A percentile compares a stretch with the other conserved stretches of the same genome.
These are phyloP conservation scores for Coleophoma crateriformis DNA, from an alignment of 2,329 filamentous ascomycete species.

Conservation along the genomic window DNA sequence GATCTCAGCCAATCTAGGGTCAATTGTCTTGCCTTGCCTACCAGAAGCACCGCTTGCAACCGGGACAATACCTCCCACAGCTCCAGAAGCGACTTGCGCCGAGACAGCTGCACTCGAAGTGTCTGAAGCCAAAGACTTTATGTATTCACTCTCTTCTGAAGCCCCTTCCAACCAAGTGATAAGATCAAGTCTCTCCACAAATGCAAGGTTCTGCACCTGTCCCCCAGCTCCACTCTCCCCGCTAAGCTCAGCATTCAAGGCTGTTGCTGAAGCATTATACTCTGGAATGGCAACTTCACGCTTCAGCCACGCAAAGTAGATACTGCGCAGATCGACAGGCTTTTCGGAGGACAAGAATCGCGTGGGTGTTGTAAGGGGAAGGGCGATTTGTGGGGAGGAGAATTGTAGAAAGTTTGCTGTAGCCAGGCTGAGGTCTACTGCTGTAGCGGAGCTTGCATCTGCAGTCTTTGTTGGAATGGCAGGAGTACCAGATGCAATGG, in stretches of 20 bases:
- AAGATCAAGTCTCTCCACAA: conserved; percentile 85
- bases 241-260: conserved; percentile 71
- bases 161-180: conserved; percentile 92
- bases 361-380: conserved; percentile 69
- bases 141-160: conserved; percentile 86
- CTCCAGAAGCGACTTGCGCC: conserved; percentile 40
- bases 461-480: conserved; percentile 70
- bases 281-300: conserved; percentile 85
- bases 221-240: conserved; percentile 48
- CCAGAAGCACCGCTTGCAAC: conserved; percentile 37
- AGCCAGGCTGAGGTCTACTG: conserved; percentile 54
- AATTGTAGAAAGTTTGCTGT: conserved; percentile 78
- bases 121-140: conserved; percentile 73
- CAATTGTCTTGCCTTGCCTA: conserved; percentile 62
- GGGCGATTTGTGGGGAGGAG: conserved; percentile 53
- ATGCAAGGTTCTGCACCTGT: conserved; percentile 80
- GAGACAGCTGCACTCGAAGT: conserved; percentile 34
- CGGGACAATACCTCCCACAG: conserved; percentile 31
- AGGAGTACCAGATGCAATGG: conserved; percentile 65
- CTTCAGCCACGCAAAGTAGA: conserved; percentile 95
- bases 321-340: conserved; percentile 81
- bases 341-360: conserved; percentile 77
- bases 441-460: conserved; percentile 56
- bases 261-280: conserved; percentile 79
- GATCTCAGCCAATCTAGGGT: conserved; percentile 79